Conservation (phyloP, 176 grass and related monocot species). For the Musa schizocarpa region DNA sequence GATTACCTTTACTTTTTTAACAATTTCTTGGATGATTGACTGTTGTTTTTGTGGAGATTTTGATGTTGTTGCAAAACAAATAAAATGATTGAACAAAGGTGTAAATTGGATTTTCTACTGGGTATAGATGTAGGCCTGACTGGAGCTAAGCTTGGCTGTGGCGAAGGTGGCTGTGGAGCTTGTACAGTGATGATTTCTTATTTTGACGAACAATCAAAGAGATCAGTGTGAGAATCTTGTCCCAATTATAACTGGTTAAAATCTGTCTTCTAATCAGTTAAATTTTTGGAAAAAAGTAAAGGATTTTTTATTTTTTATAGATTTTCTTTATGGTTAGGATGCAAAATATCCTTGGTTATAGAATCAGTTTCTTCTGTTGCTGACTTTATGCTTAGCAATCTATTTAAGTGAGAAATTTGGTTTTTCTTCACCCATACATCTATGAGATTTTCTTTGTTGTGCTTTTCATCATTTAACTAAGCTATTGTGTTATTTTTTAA, state of each 20-base stretch:
- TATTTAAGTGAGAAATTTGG: not conserved
- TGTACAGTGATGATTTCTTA: constrained; percentile 88
- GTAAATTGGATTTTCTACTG: constrained; percentile 1
- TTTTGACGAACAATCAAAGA: constrained; percentile 55
- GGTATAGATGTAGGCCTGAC: constrained; percentile 65
- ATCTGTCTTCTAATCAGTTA: not conserved
- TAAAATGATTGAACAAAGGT: not conserved
- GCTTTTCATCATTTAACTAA: constrained; percentile 1
- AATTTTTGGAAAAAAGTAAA: not conserved
- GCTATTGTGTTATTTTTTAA: constrained; percentile 1
- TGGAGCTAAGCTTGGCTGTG: constrained; percentile 92
- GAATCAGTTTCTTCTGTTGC: not conserved
- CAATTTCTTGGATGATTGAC: too few species aligned
- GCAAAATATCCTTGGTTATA: not conserved
- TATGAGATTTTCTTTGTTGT: not conserved
- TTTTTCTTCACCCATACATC: not conserved
- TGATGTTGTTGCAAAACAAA: too few species aligned
- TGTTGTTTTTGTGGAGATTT: too few species aligned
- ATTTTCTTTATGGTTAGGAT: not conserved
- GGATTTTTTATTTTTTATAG: not conserved
- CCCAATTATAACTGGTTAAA: not conserved
- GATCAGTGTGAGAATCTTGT: constrained; percentile 59
- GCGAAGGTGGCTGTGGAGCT: constrained; percentile 97
- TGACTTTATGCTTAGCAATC: not conserved
- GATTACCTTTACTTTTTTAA: too few species aligned